Percentiles rank a stretch among this genome's conserved stretches.
Evolutionary conservation across 2,329 filamentous ascomycete genomes (phyloP).

Genomic region (Arthroderma sp.): DNA sequence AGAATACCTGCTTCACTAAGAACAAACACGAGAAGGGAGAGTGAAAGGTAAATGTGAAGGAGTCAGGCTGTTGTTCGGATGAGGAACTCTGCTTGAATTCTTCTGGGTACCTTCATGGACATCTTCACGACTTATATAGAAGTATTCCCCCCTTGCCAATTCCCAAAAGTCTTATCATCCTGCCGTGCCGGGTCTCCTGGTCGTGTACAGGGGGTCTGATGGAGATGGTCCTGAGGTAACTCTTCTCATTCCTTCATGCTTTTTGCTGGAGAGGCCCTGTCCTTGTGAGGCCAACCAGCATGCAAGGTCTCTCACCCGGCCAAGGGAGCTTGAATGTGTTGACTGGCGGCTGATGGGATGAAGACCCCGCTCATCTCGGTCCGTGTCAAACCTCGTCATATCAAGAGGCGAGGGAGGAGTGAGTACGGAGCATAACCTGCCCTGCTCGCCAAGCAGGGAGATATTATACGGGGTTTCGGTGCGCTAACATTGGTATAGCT

Average conservation of each 20-base stretch:
- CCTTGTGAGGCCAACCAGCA: background rate
- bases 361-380: conserved; percentile 4
- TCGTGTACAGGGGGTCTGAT: background rate
- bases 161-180: background rate
- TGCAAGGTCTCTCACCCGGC: background rate
- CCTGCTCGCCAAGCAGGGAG: conserved; percentile 2
- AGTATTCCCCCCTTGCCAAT: background rate
- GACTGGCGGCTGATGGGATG: background rate
- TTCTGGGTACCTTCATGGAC: background rate
- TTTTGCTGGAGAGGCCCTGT: background rate
- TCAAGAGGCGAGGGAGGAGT: background rate
- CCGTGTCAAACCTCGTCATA: conserved; percentile 1
- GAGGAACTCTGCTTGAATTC: conserved; percentile 2
- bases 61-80: conserved; percentile 1
- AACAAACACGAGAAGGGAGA: background rate
- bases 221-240: background rate
- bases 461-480: conserved; percentile 2
- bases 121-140: background rate
- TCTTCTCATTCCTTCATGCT: background rate
- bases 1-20: background rate
- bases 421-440: background rate
- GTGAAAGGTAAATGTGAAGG: background rate
- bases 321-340: background rate
- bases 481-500: background rate
- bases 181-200: background rate